Conservation (phyloP, 2,329 filamentous ascomycete species). For the Chaetomium globosum region DNA sequence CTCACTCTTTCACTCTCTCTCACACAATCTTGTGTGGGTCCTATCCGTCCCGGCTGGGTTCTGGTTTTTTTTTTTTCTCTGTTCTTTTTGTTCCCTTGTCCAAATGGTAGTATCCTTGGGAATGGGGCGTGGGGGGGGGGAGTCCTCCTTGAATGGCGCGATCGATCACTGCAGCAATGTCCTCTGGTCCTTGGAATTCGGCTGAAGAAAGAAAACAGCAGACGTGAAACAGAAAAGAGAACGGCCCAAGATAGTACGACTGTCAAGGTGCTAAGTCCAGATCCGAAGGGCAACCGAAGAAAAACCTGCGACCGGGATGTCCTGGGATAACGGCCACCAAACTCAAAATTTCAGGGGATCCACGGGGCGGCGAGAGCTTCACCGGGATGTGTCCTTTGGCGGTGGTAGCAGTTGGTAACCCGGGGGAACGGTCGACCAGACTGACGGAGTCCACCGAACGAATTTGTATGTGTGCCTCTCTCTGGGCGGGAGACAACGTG, state of each 20-base stretch:
- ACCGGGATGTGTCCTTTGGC: constrained; percentile 34
- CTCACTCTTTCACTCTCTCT: constrained; percentile 16
- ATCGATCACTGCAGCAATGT: constrained; percentile 24
- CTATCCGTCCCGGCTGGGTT: constrained; percentile 22
- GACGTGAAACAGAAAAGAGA: constrained; percentile 29
- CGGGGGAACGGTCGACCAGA: constrained; percentile 30
- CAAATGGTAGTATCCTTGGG: constrained; percentile 20
- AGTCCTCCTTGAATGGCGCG: constrained; percentile 1
- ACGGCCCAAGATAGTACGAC: constrained; percentile 17
- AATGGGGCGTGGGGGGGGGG: too few relatives aligned
- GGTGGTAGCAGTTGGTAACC: constrained; percentile 27
- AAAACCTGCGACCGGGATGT: constrained; percentile 37
- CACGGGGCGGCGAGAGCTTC: constrained; percentile 37
- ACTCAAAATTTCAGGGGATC: constrained; percentile 33
- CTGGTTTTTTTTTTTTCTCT: background rate
- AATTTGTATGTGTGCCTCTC: constrained; percentile 25
- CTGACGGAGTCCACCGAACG: constrained; percentile 31
- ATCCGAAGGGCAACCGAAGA: constrained; percentile 33
- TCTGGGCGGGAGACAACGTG: constrained; percentile 29
- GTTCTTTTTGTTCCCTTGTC: constrained; percentile 1
- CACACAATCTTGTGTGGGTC: constrained; percentile 7
- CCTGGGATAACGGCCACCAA: constrained; percentile 36
- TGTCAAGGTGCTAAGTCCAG: constrained; percentile 25
- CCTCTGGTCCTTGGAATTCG: constrained; percentile 14
- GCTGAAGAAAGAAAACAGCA: constrained; percentile 31